These are phyloP conservation scores for Aquanectria penicillioides DNA, from an alignment of 2,329 filamentous ascomycete genomes.

Conservation along the genomic window DNA sequence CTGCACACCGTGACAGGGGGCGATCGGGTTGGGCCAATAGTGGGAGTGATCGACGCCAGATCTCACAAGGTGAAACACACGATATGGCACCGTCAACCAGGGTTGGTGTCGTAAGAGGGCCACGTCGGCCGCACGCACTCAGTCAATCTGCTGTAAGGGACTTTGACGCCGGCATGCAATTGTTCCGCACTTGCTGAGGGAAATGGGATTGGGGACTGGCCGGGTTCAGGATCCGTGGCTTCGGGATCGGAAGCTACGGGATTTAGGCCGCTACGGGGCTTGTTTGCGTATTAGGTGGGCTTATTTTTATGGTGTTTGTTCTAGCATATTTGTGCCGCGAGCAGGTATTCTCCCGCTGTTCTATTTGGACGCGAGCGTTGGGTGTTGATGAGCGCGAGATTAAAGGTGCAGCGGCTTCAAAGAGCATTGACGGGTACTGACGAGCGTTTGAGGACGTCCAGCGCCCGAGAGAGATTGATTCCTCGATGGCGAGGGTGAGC, in stretches of 20 bases:
- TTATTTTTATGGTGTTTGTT: too few species aligned
- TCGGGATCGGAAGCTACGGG: not conserved
- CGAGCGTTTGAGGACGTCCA: not conserved
- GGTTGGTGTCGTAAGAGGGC: conserved; percentile 13
- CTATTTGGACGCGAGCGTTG: not conserved
- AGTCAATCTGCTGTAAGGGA: not conserved
- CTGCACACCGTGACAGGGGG: not conserved
- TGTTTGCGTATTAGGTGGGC: too few species aligned
- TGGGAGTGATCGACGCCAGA: conserved; percentile 15
- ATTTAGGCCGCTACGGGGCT: too few species aligned
- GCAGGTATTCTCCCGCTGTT: conserved; percentile 2
- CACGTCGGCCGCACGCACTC: conserved; percentile 13
- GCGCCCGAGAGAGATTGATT: conserved; percentile 9
- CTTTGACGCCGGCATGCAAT: not conserved
- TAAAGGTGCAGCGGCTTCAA: conserved; percentile 13
- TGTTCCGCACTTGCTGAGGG: not conserved
- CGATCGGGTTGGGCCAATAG: conserved; percentile 6
- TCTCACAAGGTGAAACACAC: conserved; percentile 24
- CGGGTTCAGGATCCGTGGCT: not conserved
- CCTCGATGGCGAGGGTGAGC: not conserved
- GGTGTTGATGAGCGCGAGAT: conserved; percentile 18
- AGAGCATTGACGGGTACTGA: conserved; percentile 2
- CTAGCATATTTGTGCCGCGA: too few species aligned
- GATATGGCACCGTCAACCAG: conserved; percentile 7
- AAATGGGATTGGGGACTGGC: not conserved